A percentile compares a stretch with the other conserved stretches of the same genome.
Evolutionary conservation across 495 filamentous ascomycete genomes (phyloP).

Genomic region (Hamigera avellanea): DNA sequence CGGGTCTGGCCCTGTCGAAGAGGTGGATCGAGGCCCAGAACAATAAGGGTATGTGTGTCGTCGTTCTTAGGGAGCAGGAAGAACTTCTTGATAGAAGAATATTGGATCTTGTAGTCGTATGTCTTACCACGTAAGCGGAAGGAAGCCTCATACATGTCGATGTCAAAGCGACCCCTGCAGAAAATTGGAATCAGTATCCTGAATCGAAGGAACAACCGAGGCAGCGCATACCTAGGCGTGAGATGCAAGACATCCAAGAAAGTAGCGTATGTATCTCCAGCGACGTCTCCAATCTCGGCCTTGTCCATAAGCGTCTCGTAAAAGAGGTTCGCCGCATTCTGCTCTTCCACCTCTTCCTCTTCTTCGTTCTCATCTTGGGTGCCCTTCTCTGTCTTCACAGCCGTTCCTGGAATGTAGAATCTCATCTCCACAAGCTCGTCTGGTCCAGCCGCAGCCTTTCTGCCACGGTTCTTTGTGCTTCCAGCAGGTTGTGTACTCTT

Average conservation of each 20-base stretch:
- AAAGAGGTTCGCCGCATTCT: conserved; percentile 88
- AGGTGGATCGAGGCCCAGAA: conserved; percentile 89
- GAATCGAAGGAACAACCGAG: not conserved
- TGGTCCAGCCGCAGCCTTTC: conserved; percentile 74
- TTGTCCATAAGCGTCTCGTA: conserved; percentile 98
- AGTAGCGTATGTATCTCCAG: conserved; percentile 92
- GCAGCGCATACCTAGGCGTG: conserved; percentile 65
- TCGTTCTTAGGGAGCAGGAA: conserved; percentile 97
- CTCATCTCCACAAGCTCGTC: conserved; percentile 97
- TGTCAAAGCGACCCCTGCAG: conserved; percentile 90
- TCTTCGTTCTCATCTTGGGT: conserved; percentile 55
- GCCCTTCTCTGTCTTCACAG: conserved; percentile 69
- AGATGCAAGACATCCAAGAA: conserved; percentile 96
- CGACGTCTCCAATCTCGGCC: conserved; percentile 97
- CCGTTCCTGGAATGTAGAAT: conserved; percentile 94
- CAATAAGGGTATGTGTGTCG: conserved; percentile 88
- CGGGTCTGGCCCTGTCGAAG: conserved; percentile 95
- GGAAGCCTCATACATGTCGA: conserved; percentile 98
- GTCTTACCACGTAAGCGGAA: conserved; percentile 98
- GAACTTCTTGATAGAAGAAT: conserved; percentile 95
- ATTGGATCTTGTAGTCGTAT: conserved; percentile 99
- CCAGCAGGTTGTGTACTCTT: conserved; percentile 59
- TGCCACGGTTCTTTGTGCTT: conserved; percentile 67
- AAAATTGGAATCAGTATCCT: conserved; percentile 14
- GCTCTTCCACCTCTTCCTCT: conserved; percentile 65